Evolutionary conservation across 2,329 filamentous ascomycete genomes (phyloP), one percentile per base, ranked within the genome.

Genomic region (Aspergillus brunneoviolaceus): DNA sequence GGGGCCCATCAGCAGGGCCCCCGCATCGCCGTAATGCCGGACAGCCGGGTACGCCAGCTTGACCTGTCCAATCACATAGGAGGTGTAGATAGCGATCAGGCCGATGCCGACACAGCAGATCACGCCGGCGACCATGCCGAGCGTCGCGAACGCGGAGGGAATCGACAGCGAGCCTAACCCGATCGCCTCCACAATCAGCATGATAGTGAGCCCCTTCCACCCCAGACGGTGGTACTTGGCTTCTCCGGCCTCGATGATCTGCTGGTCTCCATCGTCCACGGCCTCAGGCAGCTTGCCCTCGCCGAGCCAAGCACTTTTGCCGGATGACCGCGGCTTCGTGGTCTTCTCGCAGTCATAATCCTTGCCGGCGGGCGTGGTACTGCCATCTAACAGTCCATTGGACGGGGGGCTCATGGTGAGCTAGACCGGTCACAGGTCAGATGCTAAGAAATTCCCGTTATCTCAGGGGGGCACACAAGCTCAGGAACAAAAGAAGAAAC

Each of bases 191-290:
- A 81, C 80, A 50, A 81, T 80, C 56, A 81, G 68, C 59, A 80
- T 78, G 33, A 81, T 71, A 2, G 79, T 81, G 27, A 81, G 70
- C 23, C 78, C 75, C 67, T 82, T 80, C 82, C 82, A 84, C 52
- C 82, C 75, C 29, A 82, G 71, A 21, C 60, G 63, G 31, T 60
- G 64, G 47, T 64, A 68, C 33, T 59, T 65, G 11, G 54, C 54
- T 31, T 57, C 51, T 11, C 58, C 53, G 16, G 39, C 39, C 39
- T 45, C 39, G 6, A 45, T 45, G 39, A 45, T 23, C 10, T 35
- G 54, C 21, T 58, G 39, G 14, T 45, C 39, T n/a, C 48, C 49
- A 29, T 21, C 19, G 49, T 29, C 29, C 49, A 57, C 10, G 47
- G 47, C 27, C 31, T 31, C 21, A 33, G 45, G 29, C 45, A 39